Percentiles rank a stretch among this genome's conserved stretches.
These are phyloP conservation scores for Termitomyces sp. DNA, from an alignment of 768 basidiomycete species.

Conservation along the genomic window DNA sequence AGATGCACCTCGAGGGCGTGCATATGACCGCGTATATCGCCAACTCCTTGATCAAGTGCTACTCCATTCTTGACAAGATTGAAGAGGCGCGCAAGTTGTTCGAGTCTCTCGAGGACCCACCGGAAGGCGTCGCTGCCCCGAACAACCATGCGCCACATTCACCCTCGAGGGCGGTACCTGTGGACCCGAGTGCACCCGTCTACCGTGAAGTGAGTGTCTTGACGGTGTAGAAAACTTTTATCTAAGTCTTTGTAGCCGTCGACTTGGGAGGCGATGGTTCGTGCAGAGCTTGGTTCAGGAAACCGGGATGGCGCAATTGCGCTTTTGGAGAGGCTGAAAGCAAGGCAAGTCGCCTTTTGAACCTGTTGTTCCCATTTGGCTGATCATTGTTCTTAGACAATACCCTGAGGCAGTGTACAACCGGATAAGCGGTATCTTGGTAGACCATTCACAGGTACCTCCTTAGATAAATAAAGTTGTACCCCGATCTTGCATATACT, in stretches of 20 bases:
- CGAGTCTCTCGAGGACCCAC: constrained; percentile 73
- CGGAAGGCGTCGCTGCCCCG: constrained; percentile 79
- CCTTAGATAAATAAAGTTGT: constrained; percentile 16
- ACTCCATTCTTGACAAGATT: constrained; percentile 61
- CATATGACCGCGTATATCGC: constrained; percentile 95
- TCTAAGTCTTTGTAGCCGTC: constrained; percentile 66
- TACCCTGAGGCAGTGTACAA: constrained; percentile 76
- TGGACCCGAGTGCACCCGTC: constrained; percentile 51
- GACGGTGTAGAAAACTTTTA: too few species aligned
- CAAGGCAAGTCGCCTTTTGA: constrained; percentile 43
- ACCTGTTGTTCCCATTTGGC: background rate
- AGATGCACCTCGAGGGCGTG: constrained; percentile 56
- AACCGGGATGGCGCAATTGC: constrained; percentile 63
- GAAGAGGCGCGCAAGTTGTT: constrained; percentile 73
- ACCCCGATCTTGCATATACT: background rate
- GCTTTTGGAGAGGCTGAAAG: constrained; percentile 65
- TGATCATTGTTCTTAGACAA: constrained; percentile 34
- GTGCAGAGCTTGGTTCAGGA: constrained; percentile 79
- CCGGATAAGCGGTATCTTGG: constrained; percentile 74
- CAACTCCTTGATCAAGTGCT: constrained; percentile 76
- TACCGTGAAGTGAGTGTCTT: constrained; percentile 71
- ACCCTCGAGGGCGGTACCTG: constrained; percentile 21
- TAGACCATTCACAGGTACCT: constrained; percentile 57
- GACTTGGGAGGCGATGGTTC: constrained; percentile 94
- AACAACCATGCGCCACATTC: constrained; percentile 82